Base-by-base conservation (phyloP, 257 asterid genomes). In the Cruciata laevipes region DNA sequence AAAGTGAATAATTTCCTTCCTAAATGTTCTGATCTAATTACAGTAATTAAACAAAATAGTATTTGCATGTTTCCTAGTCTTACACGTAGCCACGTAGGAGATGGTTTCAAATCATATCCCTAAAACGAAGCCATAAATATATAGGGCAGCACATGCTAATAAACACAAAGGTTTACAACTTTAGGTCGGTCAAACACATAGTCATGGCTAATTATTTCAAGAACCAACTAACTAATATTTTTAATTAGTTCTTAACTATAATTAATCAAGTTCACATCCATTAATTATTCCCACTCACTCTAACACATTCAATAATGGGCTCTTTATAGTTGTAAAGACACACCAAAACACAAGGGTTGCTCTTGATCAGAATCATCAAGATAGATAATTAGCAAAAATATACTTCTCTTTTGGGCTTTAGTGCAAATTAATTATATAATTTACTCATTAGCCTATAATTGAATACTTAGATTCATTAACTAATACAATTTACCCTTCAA, bases 81-180 rank as follows among this genome's bases (percentile, higher is more conserved):
- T 68, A 68, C 20, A 24, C 40, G 32, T 40, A 38, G 30, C n/a
- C 20, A 24, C 40, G 32, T 40, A 38, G 33, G 32, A n/a, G n/a
- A 9, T 11, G 23, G 18, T 42, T 18, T 42, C 55, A 47, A 9
- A 53, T 30, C 47, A 31, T 16, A 31, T 31, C 12, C 61, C 62
- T 31, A 59, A 77, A 73, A 44, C 71, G 79, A 76, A 66, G 49
- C 47, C 52, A 53, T 21, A 67, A 67, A 71, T 14, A 27, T 66
- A 76, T 63, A 52, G 75, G 81, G 79, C 75, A 76, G 84, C 75
- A 84, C 84, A 80, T 73, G 75, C 76, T 70, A 72, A 74, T 71
- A 72, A 64, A 24, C 63, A 71, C 67, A 72, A 72, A 78, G 83
- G 70, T 53, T 67, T 63, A 74, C 53, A 71, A 75, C 82, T 81